Evolutionary conservation across 495 filamentous ascomycete genomes (phyloP).

Genomic region (Penicillium roqueforti): DNA sequence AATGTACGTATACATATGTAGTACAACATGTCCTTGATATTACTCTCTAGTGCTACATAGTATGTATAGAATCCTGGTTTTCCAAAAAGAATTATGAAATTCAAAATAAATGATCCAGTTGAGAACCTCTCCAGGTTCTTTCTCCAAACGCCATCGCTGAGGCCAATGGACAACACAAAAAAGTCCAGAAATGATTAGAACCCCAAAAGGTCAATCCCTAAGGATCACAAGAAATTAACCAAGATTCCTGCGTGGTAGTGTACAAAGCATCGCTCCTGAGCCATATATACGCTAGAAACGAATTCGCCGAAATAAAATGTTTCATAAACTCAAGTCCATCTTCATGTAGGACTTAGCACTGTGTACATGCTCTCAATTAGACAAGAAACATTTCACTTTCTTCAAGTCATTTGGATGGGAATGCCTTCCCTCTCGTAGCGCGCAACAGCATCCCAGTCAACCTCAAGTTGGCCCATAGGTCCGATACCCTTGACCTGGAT

Average conservation of each 20-base stretch:
- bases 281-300: conserved; percentile 23
- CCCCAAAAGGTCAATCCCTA: neutral
- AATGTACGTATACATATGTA: too few relatives aligned
- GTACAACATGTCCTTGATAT: too few relatives aligned
- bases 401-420: neutral
- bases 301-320: conserved; percentile 10
- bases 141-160: conserved; percentile 39
- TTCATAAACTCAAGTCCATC: conserved; percentile 17
- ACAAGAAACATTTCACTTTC: conserved; percentile 9
- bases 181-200: conserved; percentile 9
- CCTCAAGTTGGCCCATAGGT: neutral
- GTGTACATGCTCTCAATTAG: conserved; percentile 2
- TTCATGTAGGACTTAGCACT: conserved; percentile 18
- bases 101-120: neutral
- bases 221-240: conserved; percentile 6
- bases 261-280: conserved; percentile 26
- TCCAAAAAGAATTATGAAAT: neutral
- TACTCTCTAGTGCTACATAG: neutral
- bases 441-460: conserved; percentile 10
- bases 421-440: conserved; percentile 5
- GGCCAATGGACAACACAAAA: conserved; percentile 11
- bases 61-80: neutral
- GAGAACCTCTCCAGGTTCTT: conserved; percentile 10
- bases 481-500: conserved; percentile 9
- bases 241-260: conserved; percentile 23